These are phyloP conservation scores for Physcia stellaris DNA, from an alignment of 495 filamentous ascomycete species.

Conservation along the genomic window DNA sequence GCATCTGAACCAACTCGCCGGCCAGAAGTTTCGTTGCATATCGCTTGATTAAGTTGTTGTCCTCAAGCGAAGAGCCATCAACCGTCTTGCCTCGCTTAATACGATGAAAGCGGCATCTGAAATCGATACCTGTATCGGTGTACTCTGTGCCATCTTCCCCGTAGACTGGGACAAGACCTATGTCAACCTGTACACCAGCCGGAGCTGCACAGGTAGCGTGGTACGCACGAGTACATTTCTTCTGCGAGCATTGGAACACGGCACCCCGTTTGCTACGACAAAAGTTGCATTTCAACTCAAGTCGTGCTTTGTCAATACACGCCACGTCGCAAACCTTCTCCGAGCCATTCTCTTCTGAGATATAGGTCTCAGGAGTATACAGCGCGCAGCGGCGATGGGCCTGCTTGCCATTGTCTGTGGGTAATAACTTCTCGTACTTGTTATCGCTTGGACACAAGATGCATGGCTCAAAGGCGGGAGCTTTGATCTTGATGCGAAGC, in stretches of 20 bases:
- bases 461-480: conserved; percentile 68
- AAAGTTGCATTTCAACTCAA: conserved; percentile 86
- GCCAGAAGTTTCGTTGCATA: conserved; percentile 53
- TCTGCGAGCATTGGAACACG: conserved; percentile 92
- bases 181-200: conserved; percentile 83
- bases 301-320: conserved; percentile 69
- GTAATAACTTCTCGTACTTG: conserved; percentile 66
- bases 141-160: conserved; percentile 87
- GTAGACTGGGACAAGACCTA: conserved; percentile 70
- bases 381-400: conserved; percentile 82
- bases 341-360: conserved; percentile 53
- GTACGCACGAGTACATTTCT: conserved; percentile 87
- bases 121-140: conserved; percentile 74
- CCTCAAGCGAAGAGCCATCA: conserved; percentile 51
- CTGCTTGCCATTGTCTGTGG: conserved; percentile 75
- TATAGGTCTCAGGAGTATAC: conserved; percentile 85
- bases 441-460: conserved; percentile 88
- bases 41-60: conserved; percentile 53
- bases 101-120: conserved; percentile 86
- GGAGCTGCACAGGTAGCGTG: conserved; percentile 89
- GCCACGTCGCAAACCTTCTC: conserved; percentile 67
- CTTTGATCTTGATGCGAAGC: conserved; percentile 53
- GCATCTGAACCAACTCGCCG: conserved; percentile 76
- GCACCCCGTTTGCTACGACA: conserved; percentile 87
- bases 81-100: conserved; percentile 65